Conservation (phyloP, 1,284 basidiomycete species). For the Trametes polyzona region DNA sequence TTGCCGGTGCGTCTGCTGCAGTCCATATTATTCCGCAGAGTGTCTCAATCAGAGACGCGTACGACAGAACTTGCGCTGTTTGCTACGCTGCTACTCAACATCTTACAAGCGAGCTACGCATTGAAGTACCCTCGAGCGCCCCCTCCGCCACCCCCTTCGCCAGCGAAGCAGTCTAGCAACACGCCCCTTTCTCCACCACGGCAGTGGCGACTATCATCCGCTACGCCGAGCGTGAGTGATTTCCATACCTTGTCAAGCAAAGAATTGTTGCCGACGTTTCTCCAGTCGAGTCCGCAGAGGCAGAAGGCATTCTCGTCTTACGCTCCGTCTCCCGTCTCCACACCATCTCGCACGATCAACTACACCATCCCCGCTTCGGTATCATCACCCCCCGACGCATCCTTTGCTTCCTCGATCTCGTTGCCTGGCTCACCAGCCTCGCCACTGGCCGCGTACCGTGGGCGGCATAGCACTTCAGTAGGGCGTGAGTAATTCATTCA, state of each 20-base stretch:
- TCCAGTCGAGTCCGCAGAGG: slow-evolving; percentile 53
- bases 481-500: slow-evolving; percentile 23
- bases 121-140: slow-evolving; percentile 55
- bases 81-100: slow-evolving; percentile 50
- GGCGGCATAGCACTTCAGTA: slow-evolving; percentile 24
- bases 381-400: slow-evolving; percentile 23
- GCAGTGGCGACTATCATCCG: slow-evolving; percentile 38
- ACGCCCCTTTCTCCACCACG: slow-evolving; percentile 42
- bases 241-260: background rate
- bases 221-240: slow-evolving; percentile 52
- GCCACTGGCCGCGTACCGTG: slow-evolving; percentile 29
- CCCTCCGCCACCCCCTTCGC: slow-evolving; percentile 42
- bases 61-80: slow-evolving; percentile 48
- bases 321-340: slow-evolving; percentile 53
- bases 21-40: background rate
- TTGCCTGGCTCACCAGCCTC: slow-evolving; percentile 25
- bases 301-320: slow-evolving; percentile 60
- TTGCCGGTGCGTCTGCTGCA: slow-evolving; percentile 25
- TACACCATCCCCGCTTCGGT: slow-evolving; percentile 27
- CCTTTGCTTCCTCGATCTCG: slow-evolving; percentile 26
- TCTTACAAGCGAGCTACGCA: slow-evolving; percentile 54
- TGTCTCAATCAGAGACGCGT: background rate
- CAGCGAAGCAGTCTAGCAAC: slow-evolving; percentile 39
- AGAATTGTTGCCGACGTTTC: background rate
- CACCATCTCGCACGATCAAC: slow-evolving; percentile 45